Base-by-base conservation (phyloP, 345 rosid species). In the Eucalyptus sp. region DNA sequence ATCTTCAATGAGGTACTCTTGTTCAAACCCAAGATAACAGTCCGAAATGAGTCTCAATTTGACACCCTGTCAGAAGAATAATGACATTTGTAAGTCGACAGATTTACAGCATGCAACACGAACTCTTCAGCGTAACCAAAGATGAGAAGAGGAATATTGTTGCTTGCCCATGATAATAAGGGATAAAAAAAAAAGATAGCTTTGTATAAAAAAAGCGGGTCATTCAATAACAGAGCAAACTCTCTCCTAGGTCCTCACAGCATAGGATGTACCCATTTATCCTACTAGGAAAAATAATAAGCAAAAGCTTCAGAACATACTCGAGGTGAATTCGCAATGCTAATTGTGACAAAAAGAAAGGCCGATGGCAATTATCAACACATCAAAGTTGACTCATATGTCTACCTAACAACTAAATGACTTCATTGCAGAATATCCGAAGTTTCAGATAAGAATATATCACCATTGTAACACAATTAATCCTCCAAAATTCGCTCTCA, bases 1-100 rank as follows among this genome's bases (percentile, higher is more conserved):
- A 87, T 91, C 93, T 88, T 95, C 97, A 58, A 97, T 91, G 86
- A 96, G 92, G 89, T 95, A 92, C 89, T 95, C 98, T 94, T 93
- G 98, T 51, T 98, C 98, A 89, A 94, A 94, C 88, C 99, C 98
- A 89, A 98, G 76, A 92, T 98, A 97, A 92, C 98, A 97, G 92
- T 97, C 99, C 15, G 99, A 97, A 90, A 97, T 94, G 86, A 97
- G 64, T 87, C 95, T 90, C 88, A 97, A 90, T 90, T 95, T 96
- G 88, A 94, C 91, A 86, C 95, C 98, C 99, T 97, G 98, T 25
- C 25, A 86, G 60, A 86, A 54, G 87, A 86, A 86, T n/a, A 49
- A 49, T 50, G 27, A 51, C 15, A 12, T 41, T 22, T 41, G 84
- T 20, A 41, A 76, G 84, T 76, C 48, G 5, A 76, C 24, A 76